Evolutionary conservation across 345 rosid genomes (phyloP).

Genomic region (Eucalyptus erythrocorys): DNA sequence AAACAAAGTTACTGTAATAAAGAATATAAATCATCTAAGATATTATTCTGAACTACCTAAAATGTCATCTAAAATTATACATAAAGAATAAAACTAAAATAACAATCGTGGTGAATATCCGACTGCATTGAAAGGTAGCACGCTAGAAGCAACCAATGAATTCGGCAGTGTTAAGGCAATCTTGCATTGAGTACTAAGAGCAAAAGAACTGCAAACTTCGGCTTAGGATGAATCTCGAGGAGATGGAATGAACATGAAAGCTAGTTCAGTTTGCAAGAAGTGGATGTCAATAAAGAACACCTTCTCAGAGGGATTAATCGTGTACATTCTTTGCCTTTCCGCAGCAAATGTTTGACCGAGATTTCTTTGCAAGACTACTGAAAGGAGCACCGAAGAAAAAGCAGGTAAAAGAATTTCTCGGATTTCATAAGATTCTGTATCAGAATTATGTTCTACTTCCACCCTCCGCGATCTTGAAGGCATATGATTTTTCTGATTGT

Average conservation of each 20-base stretch:
- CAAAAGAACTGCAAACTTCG: not conserved
- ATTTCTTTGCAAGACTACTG: not conserved
- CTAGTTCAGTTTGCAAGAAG: not conserved
- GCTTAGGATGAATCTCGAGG: not conserved
- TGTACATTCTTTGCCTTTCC: not conserved
- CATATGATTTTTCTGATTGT: not conserved
- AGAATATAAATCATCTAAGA: not conserved
- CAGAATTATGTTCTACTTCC: not conserved
- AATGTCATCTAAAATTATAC: not conserved
- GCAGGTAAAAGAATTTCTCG: not conserved
- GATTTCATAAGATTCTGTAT: not conserved
- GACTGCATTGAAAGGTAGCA: not conserved
- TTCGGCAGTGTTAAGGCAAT: not conserved
- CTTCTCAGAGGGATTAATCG: not conserved
- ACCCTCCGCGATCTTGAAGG: not conserved
- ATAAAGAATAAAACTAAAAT: not conserved
- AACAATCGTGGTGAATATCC: not conserved
- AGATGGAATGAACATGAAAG: not conserved
- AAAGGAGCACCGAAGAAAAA: not conserved
- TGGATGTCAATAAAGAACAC: not conserved
- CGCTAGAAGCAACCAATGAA: not conserved
- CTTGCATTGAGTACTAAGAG: not conserved
- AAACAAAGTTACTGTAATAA: not conserved
- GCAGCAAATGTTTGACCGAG: not conserved
- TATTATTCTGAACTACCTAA: not conserved